Conservation (phyloP, 805 yeast species). For the Lipomyces japonicus region DNA sequence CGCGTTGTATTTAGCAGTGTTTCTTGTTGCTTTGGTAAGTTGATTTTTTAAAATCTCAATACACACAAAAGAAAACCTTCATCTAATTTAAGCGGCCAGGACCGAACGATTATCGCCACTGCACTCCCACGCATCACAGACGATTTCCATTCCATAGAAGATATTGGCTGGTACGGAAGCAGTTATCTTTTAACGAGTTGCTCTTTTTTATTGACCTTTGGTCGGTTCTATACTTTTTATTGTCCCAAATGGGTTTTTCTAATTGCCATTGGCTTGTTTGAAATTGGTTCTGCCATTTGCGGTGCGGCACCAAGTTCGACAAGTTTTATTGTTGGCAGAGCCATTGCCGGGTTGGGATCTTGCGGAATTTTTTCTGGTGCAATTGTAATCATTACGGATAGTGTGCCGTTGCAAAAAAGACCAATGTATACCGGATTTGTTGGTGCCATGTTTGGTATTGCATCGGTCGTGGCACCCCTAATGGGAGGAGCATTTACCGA, state of each 20-base stretch:
- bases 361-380: constrained; percentile 60
- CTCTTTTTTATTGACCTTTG: constrained; percentile 9
- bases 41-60: not conserved
- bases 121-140: constrained; percentile 11
- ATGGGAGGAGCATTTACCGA: constrained; percentile 50
- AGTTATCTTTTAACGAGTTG: constrained; percentile 7
- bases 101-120: constrained; percentile 11
- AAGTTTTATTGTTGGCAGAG: constrained; percentile 65
- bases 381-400: constrained; percentile 54
- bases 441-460: constrained; percentile 35
- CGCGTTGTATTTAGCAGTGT: constrained; percentile 8
- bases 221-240: constrained; percentile 6
- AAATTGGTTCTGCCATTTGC: constrained; percentile 33
- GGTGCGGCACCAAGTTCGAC: constrained; percentile 41
- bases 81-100: constrained; percentile 1
- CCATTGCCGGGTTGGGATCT: constrained; percentile 66
- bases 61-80: not conserved
- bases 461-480: constrained; percentile 54
- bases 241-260: constrained; percentile 7
- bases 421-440: constrained; percentile 24
- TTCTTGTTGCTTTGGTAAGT: constrained; percentile 12
- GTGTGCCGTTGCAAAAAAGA: constrained; percentile 43
- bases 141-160: constrained; percentile 6
- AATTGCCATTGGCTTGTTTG: constrained; percentile 39
- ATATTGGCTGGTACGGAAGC: constrained; percentile 12